Conservation (phyloP, 176 grass and related monocot genomes). For the Poa annua region DNA sequence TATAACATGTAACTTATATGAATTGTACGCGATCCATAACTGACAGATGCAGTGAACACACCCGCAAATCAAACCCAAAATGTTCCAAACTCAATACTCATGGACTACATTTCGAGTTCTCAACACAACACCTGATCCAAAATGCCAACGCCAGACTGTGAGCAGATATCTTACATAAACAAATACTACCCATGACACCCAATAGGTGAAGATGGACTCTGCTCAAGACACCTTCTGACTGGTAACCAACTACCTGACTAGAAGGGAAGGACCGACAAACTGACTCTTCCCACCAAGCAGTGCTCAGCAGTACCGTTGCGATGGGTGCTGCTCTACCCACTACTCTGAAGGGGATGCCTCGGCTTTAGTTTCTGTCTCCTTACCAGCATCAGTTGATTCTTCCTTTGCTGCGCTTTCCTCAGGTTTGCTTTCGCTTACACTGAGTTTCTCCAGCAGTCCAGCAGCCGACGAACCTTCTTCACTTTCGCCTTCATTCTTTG, state of each 20-base stretch:
- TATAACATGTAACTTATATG: constrained; percentile 8
- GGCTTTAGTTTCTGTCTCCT: constrained; percentile 31
- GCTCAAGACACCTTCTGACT: constrained; percentile 32
- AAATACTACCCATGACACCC: constrained; percentile 17
- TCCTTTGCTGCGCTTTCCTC: constrained; percentile 24
- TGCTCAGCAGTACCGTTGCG: neutral
- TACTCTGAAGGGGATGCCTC: constrained; percentile 33
- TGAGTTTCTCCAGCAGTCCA: constrained; percentile 63
- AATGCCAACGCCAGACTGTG: constrained; percentile 22
- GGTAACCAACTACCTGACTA: constrained; percentile 22
- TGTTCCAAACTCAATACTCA: constrained; percentile 34
- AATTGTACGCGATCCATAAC: constrained; percentile 24
- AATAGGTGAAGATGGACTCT: constrained; percentile 1
- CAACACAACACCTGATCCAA: constrained; percentile 19
- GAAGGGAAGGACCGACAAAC: neutral
- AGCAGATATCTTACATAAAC: constrained; percentile 20
- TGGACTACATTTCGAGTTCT: constrained; percentile 38
- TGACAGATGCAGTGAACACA: constrained; percentile 24
- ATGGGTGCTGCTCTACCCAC: neutral
- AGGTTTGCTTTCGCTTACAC: constrained; percentile 50
- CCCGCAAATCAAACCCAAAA: constrained; percentile 8
- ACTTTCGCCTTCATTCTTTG: constrained; percentile 46
- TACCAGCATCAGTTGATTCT: constrained; percentile 27
- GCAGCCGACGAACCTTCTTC: constrained; percentile 45
- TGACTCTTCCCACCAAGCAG: constrained; percentile 26